Evolutionary conservation across 768 basidiomycete species (phyloP).

Genomic region (Kondoa subrosea): DNA sequence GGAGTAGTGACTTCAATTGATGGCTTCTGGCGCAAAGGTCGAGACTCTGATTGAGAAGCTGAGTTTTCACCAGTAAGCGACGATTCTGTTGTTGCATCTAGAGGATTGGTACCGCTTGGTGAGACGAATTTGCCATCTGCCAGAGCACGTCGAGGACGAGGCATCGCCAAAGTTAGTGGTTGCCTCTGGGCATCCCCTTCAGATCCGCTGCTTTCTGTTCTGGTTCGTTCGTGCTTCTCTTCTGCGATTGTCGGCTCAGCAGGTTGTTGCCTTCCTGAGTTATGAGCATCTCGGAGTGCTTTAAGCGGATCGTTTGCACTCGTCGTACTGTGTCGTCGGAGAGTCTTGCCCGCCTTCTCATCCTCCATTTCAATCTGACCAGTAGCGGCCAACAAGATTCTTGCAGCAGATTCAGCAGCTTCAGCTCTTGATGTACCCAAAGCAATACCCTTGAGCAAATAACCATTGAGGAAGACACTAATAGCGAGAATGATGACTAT

Average conservation of each 20-base stretch:
- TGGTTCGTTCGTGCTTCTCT: not conserved
- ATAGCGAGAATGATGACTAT: constrained; percentile 74
- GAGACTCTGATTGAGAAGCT: too few relatives aligned
- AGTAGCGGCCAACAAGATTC: constrained; percentile 31
- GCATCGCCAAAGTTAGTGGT: not conserved
- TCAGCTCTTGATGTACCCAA: constrained; percentile 30
- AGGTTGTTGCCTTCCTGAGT: not conserved
- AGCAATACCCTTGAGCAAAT: constrained; percentile 55
- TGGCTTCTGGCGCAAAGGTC: not conserved
- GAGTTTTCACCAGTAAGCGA: not conserved
- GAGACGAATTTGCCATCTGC: not conserved
- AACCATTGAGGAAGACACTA: constrained; percentile 78
- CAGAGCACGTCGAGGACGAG: not conserved
- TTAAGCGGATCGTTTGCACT: not conserved
- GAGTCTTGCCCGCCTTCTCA: constrained; percentile 9
- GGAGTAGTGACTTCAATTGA: constrained; percentile 1
- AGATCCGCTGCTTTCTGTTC: not conserved
- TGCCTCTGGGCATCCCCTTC: not conserved
- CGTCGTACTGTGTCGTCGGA: not conserved
- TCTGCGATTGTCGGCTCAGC: not conserved
- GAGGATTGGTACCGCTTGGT: not conserved
- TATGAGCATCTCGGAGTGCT: not conserved
- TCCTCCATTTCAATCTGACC: constrained; percentile 15
- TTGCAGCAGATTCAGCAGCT: constrained; percentile 34
- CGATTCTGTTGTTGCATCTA: not conserved